phyloP scores from a whole-genome alignment of 345 rosid species.

The Xanthoceras sorbifolium region DNA sequence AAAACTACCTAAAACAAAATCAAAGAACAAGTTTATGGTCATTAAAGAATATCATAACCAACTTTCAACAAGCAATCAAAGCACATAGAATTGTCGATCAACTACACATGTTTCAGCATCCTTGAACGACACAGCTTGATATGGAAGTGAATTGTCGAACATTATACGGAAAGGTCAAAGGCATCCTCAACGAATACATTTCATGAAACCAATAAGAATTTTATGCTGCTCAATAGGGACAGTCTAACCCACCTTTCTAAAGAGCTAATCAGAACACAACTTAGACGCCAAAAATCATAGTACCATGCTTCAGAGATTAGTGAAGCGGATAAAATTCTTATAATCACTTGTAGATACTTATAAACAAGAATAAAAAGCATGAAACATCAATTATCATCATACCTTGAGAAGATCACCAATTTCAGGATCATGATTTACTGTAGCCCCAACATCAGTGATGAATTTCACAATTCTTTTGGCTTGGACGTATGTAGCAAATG shows the following conservation, averaged over 20 bases:
- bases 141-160: no score
- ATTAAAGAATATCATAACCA: not conserved
- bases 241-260: no score
- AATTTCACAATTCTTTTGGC: slow-evolving; percentile 61
- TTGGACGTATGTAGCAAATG: slow-evolving; percentile 56
- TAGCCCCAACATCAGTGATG: slow-evolving; percentile 51
- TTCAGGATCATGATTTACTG: slow-evolving; percentile 43
- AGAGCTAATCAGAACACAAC: no score
- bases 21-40: not conserved
- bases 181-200: no score
- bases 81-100: not conserved
- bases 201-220: no score
- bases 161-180: no score
- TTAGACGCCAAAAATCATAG: no score
- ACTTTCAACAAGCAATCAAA: not conserved
- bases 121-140: not conserved
- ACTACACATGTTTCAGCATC: not conserved
- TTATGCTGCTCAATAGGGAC: no score
- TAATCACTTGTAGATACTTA: not conserved
- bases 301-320: no score
- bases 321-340: not conserved
- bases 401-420: slow-evolving; percentile 54
- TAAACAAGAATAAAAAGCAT: not conserved
- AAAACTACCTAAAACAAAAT: slow-evolving; percentile 42
- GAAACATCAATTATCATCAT: not conserved